Percentiles rank a stretch among this genome's conserved stretches.
These are phyloP conservation scores for Odontarrhena argentea DNA, from an alignment of 345 rosid genomes.

Conservation along the genomic window DNA sequence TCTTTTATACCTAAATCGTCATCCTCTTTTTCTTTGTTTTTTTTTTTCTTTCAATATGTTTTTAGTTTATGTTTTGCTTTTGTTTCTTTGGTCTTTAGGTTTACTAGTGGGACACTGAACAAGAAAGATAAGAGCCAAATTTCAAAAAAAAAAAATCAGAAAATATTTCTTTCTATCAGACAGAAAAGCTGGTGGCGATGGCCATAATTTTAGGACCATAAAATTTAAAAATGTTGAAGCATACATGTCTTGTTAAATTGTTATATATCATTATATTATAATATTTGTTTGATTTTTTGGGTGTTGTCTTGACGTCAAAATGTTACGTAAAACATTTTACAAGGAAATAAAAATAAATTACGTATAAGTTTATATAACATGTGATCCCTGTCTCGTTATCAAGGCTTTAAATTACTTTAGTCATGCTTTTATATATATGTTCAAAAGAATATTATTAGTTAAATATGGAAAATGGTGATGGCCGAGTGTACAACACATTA, in stretches of 20 bases:
- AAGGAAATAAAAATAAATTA: background rate
- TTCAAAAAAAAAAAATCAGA: slow-evolving; percentile 11
- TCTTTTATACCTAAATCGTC: slow-evolving; percentile 30
- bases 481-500: slow-evolving; percentile 42
- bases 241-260: slow-evolving; percentile 22
- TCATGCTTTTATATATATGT: background rate
- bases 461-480: slow-evolving; percentile 28
- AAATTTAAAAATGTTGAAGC: background rate
- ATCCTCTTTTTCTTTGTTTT: slow-evolving; percentile 28
- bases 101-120: slow-evolving; percentile 39
- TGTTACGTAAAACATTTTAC: slow-evolving; percentile 11
- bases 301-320: slow-evolving; percentile 18
- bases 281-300: background rate
- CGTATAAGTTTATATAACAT: slow-evolving; percentile 20
- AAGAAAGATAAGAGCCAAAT: slow-evolving; percentile 35
- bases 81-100: slow-evolving; percentile 39
- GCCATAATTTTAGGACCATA: slow-evolving; percentile 35
- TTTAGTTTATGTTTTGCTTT: slow-evolving; percentile 39
- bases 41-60: slow-evolving; percentile 6
- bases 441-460: background rate
- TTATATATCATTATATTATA: background rate
- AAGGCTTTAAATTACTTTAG: too few species aligned
- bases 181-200: slow-evolving; percentile 31
- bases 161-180: slow-evolving; percentile 21
- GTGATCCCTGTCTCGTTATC: background rate